Percentiles rank a stretch among this genome's conserved stretches.
These are phyloP conservation scores for Novymonas esmeraldas DNA, from an alignment of 208 protist genomes.

Conservation along the genomic window DNA sequence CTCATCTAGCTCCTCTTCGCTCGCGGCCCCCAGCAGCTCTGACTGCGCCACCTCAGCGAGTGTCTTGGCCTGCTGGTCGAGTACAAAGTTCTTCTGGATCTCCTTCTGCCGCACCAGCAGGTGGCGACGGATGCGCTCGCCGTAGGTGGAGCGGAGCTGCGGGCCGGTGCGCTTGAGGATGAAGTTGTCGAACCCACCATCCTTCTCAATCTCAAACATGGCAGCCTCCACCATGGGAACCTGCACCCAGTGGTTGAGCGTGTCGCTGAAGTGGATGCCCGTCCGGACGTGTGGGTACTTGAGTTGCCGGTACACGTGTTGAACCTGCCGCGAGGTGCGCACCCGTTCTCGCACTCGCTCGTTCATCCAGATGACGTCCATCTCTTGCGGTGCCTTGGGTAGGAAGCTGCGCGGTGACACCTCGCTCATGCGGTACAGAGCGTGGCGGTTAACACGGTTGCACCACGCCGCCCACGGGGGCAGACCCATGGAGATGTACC, in stretches of 20 bases:
- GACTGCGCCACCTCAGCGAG: slow-evolving; percentile 55
- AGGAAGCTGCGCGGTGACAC: slow-evolving; percentile 74
- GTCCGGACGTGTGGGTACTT: slow-evolving; percentile 92
- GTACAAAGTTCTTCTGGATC: slow-evolving; percentile 91
- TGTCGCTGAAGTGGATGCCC: slow-evolving; percentile 88
- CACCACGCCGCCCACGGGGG: slow-evolving; percentile 92
- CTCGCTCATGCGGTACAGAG: slow-evolving; percentile 88
- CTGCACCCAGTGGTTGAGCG: slow-evolving; percentile 92
- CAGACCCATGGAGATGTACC: slow-evolving; percentile 89
- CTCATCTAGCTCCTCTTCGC: slow-evolving; percentile 52
- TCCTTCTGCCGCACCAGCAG: slow-evolving; percentile 90
- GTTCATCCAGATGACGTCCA: slow-evolving; percentile 93
- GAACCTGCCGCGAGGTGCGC: slow-evolving; percentile 84
- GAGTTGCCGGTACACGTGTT: slow-evolving; percentile 90
- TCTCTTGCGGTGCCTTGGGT: slow-evolving; percentile 81
- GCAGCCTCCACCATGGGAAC: slow-evolving; percentile 91
- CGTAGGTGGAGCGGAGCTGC: slow-evolving; percentile 89
- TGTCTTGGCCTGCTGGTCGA: slow-evolving; percentile 75
- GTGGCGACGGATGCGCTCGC: slow-evolving; percentile 87
- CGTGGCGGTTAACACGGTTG: slow-evolving; percentile 81
- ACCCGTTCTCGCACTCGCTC: slow-evolving; percentile 89
- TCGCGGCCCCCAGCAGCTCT: slow-evolving; percentile 48
- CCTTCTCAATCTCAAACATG: slow-evolving; percentile 88
- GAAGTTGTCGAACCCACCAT: slow-evolving; percentile 92
- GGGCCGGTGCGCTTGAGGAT: slow-evolving; percentile 80